phyloP scores from a whole-genome alignment of 768 basidiomycete genomes.

The Tulasnella sp. region DNA sequence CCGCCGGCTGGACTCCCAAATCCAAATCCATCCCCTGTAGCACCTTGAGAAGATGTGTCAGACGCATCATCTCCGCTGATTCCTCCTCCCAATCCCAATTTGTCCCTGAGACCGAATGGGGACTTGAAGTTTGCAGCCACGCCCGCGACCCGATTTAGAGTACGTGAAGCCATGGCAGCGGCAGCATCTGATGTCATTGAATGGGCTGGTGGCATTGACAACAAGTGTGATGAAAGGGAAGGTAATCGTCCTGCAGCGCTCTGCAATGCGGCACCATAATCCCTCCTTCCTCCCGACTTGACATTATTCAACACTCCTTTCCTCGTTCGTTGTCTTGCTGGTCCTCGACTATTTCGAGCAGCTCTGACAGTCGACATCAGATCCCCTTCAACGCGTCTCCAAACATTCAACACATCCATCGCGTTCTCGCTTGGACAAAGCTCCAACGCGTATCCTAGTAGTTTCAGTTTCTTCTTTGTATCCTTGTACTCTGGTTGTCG shows the following conservation, averaged over 20 bases:
- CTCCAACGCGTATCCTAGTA: slow-evolving; percentile 72
- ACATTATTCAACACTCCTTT: slow-evolving; percentile 2
- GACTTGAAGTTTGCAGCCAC: slow-evolving; percentile 13
- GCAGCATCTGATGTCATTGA: slow-evolving; percentile 35
- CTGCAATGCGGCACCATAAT: neutral
- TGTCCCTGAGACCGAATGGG: too few relatives aligned
- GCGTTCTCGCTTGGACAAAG: slow-evolving; percentile 75
- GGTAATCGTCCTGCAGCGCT: slow-evolving; percentile 8
- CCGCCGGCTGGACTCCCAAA: too few relatives aligned
- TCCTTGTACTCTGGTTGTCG: slow-evolving; percentile 66
- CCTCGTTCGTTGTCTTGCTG: slow-evolving; percentile 4
- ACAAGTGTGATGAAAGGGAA: slow-evolving; percentile 6
- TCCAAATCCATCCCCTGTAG: too few relatives aligned
- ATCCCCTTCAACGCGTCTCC: slow-evolving; percentile 62
- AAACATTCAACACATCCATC: slow-evolving; percentile 60
- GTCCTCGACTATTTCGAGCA: neutral
- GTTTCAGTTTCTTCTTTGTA: slow-evolving; percentile 45
- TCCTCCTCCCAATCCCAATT: too few relatives aligned
- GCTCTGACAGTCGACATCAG: slow-evolving; percentile 32
- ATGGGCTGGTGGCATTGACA: neutral
- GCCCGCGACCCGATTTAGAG: slow-evolving; percentile 49
- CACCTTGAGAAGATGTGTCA: too few relatives aligned
- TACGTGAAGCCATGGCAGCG: slow-evolving; percentile 61
- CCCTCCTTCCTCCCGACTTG: slow-evolving; percentile 21
- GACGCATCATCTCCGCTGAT: too few relatives aligned